phyloP scores from a whole-genome alignment of 108 stramenopile genomes.

The Fragilariopsis cylindrus region DNA sequence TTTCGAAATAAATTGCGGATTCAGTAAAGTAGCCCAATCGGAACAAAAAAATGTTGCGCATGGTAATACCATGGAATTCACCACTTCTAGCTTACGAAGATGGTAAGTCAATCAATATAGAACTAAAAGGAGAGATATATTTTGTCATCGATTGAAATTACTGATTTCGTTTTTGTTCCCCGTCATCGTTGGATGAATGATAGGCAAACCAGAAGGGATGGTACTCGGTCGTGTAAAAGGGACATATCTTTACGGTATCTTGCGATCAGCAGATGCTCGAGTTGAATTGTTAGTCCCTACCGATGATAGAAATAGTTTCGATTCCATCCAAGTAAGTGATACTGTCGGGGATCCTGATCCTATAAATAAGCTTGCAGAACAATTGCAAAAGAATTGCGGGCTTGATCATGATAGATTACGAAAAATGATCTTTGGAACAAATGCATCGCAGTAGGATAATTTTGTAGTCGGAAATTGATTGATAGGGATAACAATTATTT shows the following conservation, averaged over 20 bases:
- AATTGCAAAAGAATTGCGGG: conserved; percentile 26
- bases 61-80: conserved; percentile 6
- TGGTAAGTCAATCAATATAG: conserved; percentile 9
- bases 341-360: conserved; percentile 19
- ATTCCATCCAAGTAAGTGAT: not conserved
- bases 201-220: conserved; percentile 39
- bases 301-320: conserved; percentile 5
- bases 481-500: conserved; percentile 31
- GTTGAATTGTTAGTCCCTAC: conserved; percentile 29
- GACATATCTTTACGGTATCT: conserved; percentile 44
- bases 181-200: not conserved
- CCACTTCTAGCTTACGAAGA: conserved; percentile 31
- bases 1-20: not conserved
- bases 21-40: not conserved
- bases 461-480: conserved; percentile 19
- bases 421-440: conserved; percentile 22
- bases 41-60: not conserved
- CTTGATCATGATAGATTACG: conserved; percentile 22
- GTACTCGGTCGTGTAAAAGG: conserved; percentile 25
- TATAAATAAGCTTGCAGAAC: conserved; percentile 31
- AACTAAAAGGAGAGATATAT: not conserved
- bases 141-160: not conserved
- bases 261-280: conserved; percentile 29
- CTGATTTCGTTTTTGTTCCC: not conserved
- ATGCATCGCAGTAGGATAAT: conserved; percentile 34